phyloP scores from a whole-genome alignment of 192 early-diverging fungal genomes.

The Rhizoclosmatium sp. region DNA sequence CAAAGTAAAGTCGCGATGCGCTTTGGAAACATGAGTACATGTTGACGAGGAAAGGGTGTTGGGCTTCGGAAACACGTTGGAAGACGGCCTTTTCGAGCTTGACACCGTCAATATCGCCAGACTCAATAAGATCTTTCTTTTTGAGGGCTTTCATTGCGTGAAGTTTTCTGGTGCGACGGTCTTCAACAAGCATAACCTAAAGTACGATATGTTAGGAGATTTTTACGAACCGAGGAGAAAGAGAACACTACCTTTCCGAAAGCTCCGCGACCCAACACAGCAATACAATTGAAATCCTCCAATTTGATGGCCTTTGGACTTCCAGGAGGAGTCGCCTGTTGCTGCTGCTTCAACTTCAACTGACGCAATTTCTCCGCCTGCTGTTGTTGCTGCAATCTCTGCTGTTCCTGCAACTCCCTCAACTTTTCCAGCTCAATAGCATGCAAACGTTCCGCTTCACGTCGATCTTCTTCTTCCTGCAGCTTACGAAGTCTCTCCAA shows the following conservation, averaged over 20 bases:
- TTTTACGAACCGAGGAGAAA: not conserved
- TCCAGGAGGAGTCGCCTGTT: not conserved
- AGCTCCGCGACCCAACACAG: conserved; percentile 95
- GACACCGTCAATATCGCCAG: conserved; percentile 75
- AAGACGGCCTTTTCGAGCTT: conserved; percentile 89
- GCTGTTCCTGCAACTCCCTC: not conserved
- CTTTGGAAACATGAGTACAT: conserved; percentile 96
- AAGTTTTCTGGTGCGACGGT: conserved; percentile 75
- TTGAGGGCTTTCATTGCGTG: conserved; percentile 98
- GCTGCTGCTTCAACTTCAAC: not conserved
- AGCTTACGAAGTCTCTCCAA: too few relatives aligned
- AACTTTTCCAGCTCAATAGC: not conserved
- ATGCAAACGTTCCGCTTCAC: not conserved
- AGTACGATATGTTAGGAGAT: not conserved
- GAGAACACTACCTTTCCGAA: conserved; percentile 80
- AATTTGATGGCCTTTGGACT: conserved; percentile 33
- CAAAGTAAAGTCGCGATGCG: conserved; percentile 90
- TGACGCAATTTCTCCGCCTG: not conserved
- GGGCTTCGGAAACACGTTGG: conserved; percentile 83
- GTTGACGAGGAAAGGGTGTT: conserved; percentile 94
- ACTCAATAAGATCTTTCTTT: conserved; percentile 93
- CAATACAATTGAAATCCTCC: conserved; percentile 63
- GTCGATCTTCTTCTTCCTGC: too few relatives aligned
- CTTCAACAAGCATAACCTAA: conserved; percentile 90
- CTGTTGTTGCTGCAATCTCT: not conserved